Evolutionary conservation across 257 asterid genomes (phyloP), one percentile per base, ranked within the genome.

Genomic region (Solanum pinnatisectum): DNA sequence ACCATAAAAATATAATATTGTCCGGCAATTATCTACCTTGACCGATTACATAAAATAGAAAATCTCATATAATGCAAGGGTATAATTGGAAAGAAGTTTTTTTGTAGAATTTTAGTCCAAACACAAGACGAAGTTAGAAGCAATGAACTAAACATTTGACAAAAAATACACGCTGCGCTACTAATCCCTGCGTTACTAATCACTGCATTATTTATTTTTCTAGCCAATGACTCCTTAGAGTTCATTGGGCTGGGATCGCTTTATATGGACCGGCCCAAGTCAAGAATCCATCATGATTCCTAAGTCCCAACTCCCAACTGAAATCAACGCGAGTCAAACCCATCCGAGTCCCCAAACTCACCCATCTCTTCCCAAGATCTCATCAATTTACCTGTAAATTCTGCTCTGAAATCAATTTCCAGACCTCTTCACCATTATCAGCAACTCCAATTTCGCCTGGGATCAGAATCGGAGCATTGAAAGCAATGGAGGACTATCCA

Each of bases 401-500:
- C 60, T 25, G 37, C 67, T 44, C 60, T 8, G 84, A n/a, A n/a
- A 42, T 5, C 84, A 78, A 14, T 40, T 40, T n/a, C 84, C 23
- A 25, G 18, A 76, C 32, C 18, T 76, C 83, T 37, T 74, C 83
- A 37, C 83, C 52, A 37, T 74, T 35, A 10, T 72, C 46, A 72
- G 39, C 81, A 10, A 35, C 46, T 35, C 20, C 32, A n/a, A 27
- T 2, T 36, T 73, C 81, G 3, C 46, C 27, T 27, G 4, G 1
- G 0, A 72, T 72, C 81, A 36, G 32, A 76, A 40, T 77, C 84
- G 23, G 60, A 79, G 40, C 16, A 46, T 33, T 20, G 73, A 42
- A 37, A 72, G 18, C 67, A 63, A 97, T 97, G 99, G 99, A 97
- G 68, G 99, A 96, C 40, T 96, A 91, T 88, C 98, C 98, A 42